Conservation (phyloP, 2,329 filamentous ascomycete species). For the Pezicula carpinea region DNA sequence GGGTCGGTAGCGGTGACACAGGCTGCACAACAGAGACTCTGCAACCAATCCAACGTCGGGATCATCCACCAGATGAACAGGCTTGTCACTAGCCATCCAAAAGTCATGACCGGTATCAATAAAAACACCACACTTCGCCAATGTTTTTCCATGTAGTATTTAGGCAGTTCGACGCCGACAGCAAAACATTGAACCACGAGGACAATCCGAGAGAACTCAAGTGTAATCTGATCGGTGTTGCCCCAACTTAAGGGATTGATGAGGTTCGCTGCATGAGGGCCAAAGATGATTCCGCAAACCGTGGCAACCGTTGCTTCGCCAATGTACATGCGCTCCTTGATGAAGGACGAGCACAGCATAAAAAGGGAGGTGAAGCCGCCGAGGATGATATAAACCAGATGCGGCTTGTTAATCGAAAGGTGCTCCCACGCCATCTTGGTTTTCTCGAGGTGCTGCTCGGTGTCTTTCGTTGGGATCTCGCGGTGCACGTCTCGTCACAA, state of each 20-base stretch:
- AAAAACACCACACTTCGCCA: constrained; percentile 90
- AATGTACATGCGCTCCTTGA: constrained; percentile 98
- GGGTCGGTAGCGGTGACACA: constrained; percentile 98
- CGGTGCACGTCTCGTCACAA: neutral
- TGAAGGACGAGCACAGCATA: constrained; percentile 96
- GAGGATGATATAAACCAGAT: constrained; percentile 97
- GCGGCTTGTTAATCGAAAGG: constrained; percentile 83
- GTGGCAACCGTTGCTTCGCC: constrained; percentile 95
- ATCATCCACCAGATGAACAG: constrained; percentile 93
- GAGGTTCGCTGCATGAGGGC: constrained; percentile 75
- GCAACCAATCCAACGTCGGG: constrained; percentile 75
- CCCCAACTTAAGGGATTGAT: constrained; percentile 77
- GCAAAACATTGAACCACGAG: constrained; percentile 91
- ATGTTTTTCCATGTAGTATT: constrained; percentile 95
- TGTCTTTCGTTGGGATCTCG: neutral
- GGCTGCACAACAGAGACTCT: constrained; percentile 80
- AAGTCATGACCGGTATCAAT: constrained; percentile 94
- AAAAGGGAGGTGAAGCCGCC: constrained; percentile 97
- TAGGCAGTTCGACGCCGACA: constrained; percentile 84
- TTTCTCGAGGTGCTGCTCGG: neutral
- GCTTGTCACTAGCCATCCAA: constrained; percentile 89
- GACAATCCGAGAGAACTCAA: constrained; percentile 86
- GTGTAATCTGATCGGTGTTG: constrained; percentile 77
- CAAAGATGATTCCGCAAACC: constrained; percentile 82
- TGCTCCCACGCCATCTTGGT: constrained; percentile 66